Conservation (phyloP, 768 basidiomycete species). For the Russula sp. region DNA sequence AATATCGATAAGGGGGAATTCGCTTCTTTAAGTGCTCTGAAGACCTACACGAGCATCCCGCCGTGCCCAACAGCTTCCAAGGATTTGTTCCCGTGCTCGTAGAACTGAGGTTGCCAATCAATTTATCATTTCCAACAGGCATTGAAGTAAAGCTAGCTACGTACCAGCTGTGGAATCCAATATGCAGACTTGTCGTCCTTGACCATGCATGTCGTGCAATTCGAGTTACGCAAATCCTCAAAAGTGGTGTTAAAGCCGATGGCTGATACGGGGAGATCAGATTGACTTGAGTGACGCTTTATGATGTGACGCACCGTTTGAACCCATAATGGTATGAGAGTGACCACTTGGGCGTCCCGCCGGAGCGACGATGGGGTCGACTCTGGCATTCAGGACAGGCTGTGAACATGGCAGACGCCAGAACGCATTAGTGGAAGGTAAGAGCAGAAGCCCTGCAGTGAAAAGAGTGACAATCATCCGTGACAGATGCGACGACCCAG, state of each 20-base stretch:
- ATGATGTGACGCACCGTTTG: slow-evolving; percentile 14
- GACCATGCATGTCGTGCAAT: slow-evolving; percentile 27
- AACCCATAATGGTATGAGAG: slow-evolving; percentile 26
- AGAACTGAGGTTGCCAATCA: slow-evolving; percentile 18
- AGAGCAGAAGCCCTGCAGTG: slow-evolving; percentile 16
- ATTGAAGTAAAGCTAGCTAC: not conserved
- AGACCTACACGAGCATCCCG: slow-evolving; percentile 28
- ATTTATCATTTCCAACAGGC: not conserved
- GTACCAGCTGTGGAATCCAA: slow-evolving; percentile 25
- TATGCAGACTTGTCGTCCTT: slow-evolving; percentile 27
- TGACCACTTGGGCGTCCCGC: slow-evolving; percentile 19
- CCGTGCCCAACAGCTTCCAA: slow-evolving; percentile 18
- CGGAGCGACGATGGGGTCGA: slow-evolving; percentile 25
- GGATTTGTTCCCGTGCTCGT: slow-evolving; percentile 10
- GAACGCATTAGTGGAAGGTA: slow-evolving; percentile 22
- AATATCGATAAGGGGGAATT: not conserved
- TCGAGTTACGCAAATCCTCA: slow-evolving; percentile 12
- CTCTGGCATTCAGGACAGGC: slow-evolving; percentile 20
- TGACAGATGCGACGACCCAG: not conserved
- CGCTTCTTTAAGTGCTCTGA: not conserved
- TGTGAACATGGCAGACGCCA: slow-evolving; percentile 22
- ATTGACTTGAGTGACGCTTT: not conserved
- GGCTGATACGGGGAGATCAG: slow-evolving; percentile 8
- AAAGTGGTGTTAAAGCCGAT: slow-evolving; percentile 23
- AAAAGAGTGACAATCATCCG: slow-evolving; percentile 17